Evolutionary conservation across 2,329 filamentous ascomycete species (phyloP), one percentile per base, ranked within the genome.

Genomic region (Alternaria gansuensis): DNA sequence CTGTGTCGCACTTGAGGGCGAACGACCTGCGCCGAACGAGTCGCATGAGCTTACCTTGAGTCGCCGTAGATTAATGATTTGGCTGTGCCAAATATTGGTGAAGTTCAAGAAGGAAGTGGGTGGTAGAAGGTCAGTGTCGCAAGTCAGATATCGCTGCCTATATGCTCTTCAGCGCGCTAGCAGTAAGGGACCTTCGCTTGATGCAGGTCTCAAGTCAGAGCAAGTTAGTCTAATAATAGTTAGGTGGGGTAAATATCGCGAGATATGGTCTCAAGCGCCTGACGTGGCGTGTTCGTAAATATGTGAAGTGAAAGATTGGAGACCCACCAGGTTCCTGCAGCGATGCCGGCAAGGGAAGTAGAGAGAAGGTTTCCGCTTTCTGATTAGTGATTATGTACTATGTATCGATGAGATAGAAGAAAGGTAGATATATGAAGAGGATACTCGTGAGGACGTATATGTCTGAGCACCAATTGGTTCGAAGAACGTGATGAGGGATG

Each of bases 301-400:
- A 2, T 37, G 41, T 24, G 41, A 49, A 52, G 57, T 60, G 48
- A 49, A 57, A 60, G 49, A 45, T 13, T 28, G 14, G 24, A 34
- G 36, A 43, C 24, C 28, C 36, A 31, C 24, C 17, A 10, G 28
- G 23, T 31, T 24, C 21, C 23, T 3, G 46, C 17, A 9, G 43
- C 14, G 39, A 17, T 46, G 40, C n/a, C 34, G 43, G 13, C 21
- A 29, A 36, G 23, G 17, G 24, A 28, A 29, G 14, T n/a, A 29
- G 26, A 31, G 7, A n/a, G 23, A 14, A 34, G 21, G 24, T n/a
- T 14, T 44, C 17, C 29, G n/a, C 7, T 39, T 17, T 4, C 26
- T 21, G 9, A 2, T 9, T 21, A 31, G 31, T 2, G 17, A 29
- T 24, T 5, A 23, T 13, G 10, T 43, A 29, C 21, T 6, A 23